Evolutionary conservation across 2,329 filamentous ascomycete genomes (phyloP).

Genomic region (Exophiala viscosa): DNA sequence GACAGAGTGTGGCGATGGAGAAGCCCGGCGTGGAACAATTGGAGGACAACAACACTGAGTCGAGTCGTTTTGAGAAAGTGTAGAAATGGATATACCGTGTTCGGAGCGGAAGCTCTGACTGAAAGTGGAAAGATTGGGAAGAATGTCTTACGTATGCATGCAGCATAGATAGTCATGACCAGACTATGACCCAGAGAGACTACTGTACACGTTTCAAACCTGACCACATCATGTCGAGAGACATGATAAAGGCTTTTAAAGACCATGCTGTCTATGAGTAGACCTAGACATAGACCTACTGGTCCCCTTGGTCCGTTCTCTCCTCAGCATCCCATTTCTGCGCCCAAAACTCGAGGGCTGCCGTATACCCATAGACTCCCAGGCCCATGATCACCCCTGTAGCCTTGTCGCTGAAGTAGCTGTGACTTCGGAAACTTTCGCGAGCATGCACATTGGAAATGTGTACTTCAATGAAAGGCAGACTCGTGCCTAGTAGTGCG

Average conservation of each 20-base stretch:
- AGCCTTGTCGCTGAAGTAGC: slow-evolving; percentile 72
- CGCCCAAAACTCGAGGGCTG: slow-evolving; percentile 54
- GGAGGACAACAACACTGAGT: slow-evolving; percentile 5
- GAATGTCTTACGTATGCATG: too few relatives aligned
- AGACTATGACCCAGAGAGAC: too few relatives aligned
- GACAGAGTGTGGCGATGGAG: slow-evolving; percentile 17
- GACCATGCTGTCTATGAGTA: too few relatives aligned
- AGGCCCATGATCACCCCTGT: slow-evolving; percentile 69
- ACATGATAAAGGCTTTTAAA: too few relatives aligned
- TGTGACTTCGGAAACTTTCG: slow-evolving; percentile 65
- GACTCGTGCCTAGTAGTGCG: slow-evolving; percentile 63
- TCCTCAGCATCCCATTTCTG: slow-evolving; percentile 34
- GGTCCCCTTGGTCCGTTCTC: neutral
- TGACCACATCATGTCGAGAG: too few relatives aligned
- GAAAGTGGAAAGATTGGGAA: too few relatives aligned
- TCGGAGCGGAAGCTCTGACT: too few relatives aligned
- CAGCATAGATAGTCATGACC: too few relatives aligned
- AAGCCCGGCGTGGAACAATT: slow-evolving; percentile 29
- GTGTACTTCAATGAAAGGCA: slow-evolving; percentile 76
- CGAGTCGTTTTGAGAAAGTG: slow-evolving; percentile 16
- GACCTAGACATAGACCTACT: too few relatives aligned
- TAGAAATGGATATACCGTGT: neutral
- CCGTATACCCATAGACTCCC: slow-evolving; percentile 59
- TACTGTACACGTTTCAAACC: too few relatives aligned
- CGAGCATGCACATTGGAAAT: slow-evolving; percentile 70